phyloP scores from a whole-genome alignment of 1,284 basidiomycete species.

The Malassezia sp. region DNA sequence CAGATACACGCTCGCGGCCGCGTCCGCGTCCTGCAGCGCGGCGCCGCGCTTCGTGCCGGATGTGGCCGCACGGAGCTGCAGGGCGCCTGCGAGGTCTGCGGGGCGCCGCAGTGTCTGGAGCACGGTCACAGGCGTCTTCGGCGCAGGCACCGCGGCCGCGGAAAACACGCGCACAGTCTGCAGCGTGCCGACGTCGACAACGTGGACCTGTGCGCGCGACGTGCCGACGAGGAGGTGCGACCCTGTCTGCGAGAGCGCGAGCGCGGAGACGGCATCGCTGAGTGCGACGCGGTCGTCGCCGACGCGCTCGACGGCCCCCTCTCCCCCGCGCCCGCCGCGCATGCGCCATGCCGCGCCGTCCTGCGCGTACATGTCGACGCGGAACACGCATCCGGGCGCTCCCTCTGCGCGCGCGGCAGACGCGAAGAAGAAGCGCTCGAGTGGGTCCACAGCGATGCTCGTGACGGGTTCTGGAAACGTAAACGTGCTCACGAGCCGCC shows the following conservation, averaged over 20 bases:
- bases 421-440: conserved; percentile 78
- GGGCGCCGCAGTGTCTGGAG: conserved; percentile 21
- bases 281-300: conserved; percentile 10
- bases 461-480: conserved; percentile 61
- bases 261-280: conserved; percentile 52
- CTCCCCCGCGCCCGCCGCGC: conserved; percentile 6
- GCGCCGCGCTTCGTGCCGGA: conserved; percentile 6
- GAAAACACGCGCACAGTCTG: conserved; percentile 63
- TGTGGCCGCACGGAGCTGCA: conserved; percentile 13
- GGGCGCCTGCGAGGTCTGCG: conserved; percentile 20
- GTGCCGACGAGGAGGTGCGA: conserved; percentile 51
- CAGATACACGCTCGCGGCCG: conserved; percentile 5
- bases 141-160: conserved; percentile 20
- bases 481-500: conserved; percentile 70
- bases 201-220: conserved; percentile 56
- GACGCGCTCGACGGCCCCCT: not conserved
- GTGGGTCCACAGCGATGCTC: conserved; percentile 63
- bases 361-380: conserved; percentile 62
- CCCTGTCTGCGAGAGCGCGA: conserved; percentile 64
- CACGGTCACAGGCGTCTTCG: conserved; percentile 28
- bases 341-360: conserved; percentile 15
- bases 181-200: conserved; percentile 79
- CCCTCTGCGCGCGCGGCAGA: conserved; percentile 46
- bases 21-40: not conserved
- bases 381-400: conserved; percentile 56